A percentile compares a stretch with the other conserved stretches of the same genome.
Evolutionary conservation across 495 filamentous ascomycete genomes (phyloP).

Genomic region (Halenospora varia): DNA sequence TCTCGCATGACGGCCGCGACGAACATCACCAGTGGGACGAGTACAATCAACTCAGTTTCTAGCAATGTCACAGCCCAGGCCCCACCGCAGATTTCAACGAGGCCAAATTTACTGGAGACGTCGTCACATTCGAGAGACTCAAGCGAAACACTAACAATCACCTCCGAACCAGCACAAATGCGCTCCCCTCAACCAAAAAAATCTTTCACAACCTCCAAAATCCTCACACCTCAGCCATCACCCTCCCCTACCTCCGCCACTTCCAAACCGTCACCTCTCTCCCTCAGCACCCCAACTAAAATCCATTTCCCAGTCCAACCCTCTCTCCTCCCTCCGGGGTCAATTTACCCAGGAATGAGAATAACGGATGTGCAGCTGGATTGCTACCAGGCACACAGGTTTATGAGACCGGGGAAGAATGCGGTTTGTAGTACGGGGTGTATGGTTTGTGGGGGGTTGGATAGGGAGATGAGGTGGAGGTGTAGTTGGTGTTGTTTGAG

Average conservation of each 20-base stretch:
- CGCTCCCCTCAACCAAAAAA: slow-evolving; percentile 18
- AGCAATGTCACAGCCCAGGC: too few relatives aligned
- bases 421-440: slow-evolving; percentile 22
- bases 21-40: background rate
- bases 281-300: slow-evolving; percentile 2
- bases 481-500: slow-evolving; percentile 28
- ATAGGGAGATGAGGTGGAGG: slow-evolving; percentile 20
- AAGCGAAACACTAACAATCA: slow-evolving; percentile 21
- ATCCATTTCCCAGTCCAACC: slow-evolving; percentile 12
- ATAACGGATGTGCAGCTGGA: slow-evolving; percentile 19
- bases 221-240: slow-evolving; percentile 55
- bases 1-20: slow-evolving; percentile 6
- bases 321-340: slow-evolving; percentile 1
- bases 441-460: slow-evolving; percentile 23
- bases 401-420: slow-evolving; percentile 22
- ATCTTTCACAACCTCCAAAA: slow-evolving; percentile 6
- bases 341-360: slow-evolving; percentile 7
- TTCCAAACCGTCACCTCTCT: slow-evolving; percentile 10
- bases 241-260: slow-evolving; percentile 55
- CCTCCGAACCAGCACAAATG: slow-evolving; percentile 13
- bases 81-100: too few relatives aligned
- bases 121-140: slow-evolving; percentile 10
- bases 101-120: background rate
- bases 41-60: background rate
- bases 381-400: slow-evolving; percentile 24